A percentile compares a stretch with the other conserved stretches of the same genome.
phyloP scores from a whole-genome alignment of 306 rosid genomes.

The Rosa rugosa region DNA sequence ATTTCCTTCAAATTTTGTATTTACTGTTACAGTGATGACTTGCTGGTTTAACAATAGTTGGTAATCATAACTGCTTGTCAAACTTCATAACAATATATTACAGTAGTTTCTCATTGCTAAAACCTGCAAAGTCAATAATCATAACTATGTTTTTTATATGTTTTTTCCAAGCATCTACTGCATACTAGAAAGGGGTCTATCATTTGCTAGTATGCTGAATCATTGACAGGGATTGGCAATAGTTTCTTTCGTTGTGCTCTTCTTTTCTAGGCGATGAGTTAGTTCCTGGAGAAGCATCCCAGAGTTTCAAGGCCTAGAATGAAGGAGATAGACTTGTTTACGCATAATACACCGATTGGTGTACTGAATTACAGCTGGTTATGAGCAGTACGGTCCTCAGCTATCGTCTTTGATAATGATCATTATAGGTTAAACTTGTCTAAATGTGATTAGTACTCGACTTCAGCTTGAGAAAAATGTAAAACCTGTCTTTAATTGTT shows the following conservation, averaged over 20 bases:
- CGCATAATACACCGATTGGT: too few species aligned
- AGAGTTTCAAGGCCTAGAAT: slow-evolving; percentile 9
- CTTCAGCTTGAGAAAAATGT: neutral
- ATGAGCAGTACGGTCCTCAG: neutral
- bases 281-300: slow-evolving; percentile 12
- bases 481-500: neutral
- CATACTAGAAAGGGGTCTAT: neutral
- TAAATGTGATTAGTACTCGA: neutral
- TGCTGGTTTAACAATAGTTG: neutral
- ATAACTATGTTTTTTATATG: neutral
- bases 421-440: neutral
- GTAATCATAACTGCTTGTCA: neutral
- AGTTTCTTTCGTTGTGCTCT: neutral
- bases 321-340: slow-evolving; percentile 1
- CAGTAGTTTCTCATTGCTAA: neutral
- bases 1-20: slow-evolving; percentile 10
- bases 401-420: neutral
- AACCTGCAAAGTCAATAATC: neutral
- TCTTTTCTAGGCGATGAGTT: slow-evolving; percentile 5
- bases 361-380: neutral
- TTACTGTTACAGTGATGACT: neutral
- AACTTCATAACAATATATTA: neutral
- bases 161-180: slow-evolving; percentile 1
- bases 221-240: neutral
- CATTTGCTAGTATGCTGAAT: neutral